Evolutionary conservation across 192 early-diverging fungal genomes (phyloP), one percentile per base, ranked within the genome.

Genomic region (Coemansia sp.): DNA sequence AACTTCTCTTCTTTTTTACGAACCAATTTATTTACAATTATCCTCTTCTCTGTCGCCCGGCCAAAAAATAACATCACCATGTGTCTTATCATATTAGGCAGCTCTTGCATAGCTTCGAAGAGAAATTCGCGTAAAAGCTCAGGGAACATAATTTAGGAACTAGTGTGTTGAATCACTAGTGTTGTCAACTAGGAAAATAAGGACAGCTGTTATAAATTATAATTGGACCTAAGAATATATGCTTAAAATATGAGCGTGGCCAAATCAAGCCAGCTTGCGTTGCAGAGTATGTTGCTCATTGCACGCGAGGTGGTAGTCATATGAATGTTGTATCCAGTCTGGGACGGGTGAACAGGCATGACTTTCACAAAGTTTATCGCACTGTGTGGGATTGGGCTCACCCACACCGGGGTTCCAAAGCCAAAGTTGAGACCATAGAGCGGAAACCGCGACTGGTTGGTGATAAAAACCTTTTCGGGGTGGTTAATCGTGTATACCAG

Each of bases 401-500:
- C 68, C 63, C 64, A 70, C 26, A 21, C 44, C 0, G 74, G 74
- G 11, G 42, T 47, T 0, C 63, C 74, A 32, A 43, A 55, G 26
- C 74, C 74, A 76, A 70, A 76, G 60, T 76, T 64, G 38, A 62
- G 59, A 0, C 62, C 26, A 49, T 76, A 76, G 21, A 67, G 52
- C 23, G 59, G 13, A 13, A 76, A 63, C 16, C 74, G 68, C 9
- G 68, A 62, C 59, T 70, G 74, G 37, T 69, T 76, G 3, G 74
- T 63, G 47, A 50, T 23, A 5, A 76, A 17, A 6, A 76, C 30
- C 32, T 55, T 66, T 16, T 60, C 43, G 0, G 47, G 59, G 6
- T 38, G 60, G 1, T 6, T 55, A 11, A 76, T 63, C n/a, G 33
- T 43, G 37, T 76, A 53, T 1, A 60, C 68, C 40, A 70, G 43